Percentiles rank a stretch among this genome's conserved stretches.
Conservation (phyloP, 1,284 basidiomycete genomes). For the Moesziomyces sp. region DNA sequence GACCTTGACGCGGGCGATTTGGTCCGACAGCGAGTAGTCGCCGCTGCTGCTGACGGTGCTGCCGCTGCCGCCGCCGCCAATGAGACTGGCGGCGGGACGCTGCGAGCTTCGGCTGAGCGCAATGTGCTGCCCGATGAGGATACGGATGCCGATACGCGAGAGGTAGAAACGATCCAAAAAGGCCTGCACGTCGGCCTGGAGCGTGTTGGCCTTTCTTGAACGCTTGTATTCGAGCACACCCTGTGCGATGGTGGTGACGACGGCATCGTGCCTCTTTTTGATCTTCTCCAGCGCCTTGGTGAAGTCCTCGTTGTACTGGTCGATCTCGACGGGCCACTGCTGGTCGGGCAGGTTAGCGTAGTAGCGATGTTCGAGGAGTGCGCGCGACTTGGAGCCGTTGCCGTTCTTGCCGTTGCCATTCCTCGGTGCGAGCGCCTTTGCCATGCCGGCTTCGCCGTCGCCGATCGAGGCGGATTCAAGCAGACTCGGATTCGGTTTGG, state of each 20-base stretch:
- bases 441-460: slow-evolving; percentile 39
- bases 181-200: slow-evolving; percentile 88
- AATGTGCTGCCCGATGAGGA: slow-evolving; percentile 67
- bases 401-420: slow-evolving; percentile 40
- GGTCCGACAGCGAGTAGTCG: slow-evolving; percentile 36
- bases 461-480: slow-evolving; percentile 48
- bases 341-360: slow-evolving; percentile 79
- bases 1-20: slow-evolving; percentile 31
- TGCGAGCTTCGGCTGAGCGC: slow-evolving; percentile 60
- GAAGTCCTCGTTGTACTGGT: slow-evolving; percentile 92
- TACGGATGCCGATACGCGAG: slow-evolving; percentile 80
- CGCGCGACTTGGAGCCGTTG: slow-evolving; percentile 42
- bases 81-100: slow-evolving; percentile 30
- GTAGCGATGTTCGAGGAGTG: slow-evolving; percentile 72
- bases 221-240: slow-evolving; percentile 77
- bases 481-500: slow-evolving; percentile 63
- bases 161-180: slow-evolving; percentile 99
- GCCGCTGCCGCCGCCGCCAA: slow-evolving; percentile 31
- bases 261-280: slow-evolving; percentile 95
- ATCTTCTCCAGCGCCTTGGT: slow-evolving; percentile 88
- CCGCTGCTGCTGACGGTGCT: slow-evolving; percentile 19
- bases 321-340: slow-evolving; percentile 88
- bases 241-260: slow-evolving; percentile 91
- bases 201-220: slow-evolving; percentile 68
- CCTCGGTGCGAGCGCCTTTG: slow-evolving; percentile 27